Evolutionary conservation across 2,329 filamentous ascomycete species (phyloP).

Genomic region (Xylariales sp.): DNA sequence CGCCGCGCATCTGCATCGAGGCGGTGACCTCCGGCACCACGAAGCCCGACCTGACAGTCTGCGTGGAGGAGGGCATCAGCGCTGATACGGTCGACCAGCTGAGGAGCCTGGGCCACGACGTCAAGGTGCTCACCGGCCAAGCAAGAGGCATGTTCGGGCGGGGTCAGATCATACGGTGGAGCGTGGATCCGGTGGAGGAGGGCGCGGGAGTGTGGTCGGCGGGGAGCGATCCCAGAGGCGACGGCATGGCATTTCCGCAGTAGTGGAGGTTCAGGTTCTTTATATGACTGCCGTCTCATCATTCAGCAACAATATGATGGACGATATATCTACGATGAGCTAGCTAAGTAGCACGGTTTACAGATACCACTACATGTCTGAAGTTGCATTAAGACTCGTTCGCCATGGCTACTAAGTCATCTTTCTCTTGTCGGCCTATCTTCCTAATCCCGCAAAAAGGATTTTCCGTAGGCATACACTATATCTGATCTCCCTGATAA

Average conservation of each 20-base stretch:
- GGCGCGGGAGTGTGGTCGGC: slow-evolving; percentile 74
- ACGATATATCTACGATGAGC: too few relatives aligned
- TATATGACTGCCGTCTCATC: too few relatives aligned
- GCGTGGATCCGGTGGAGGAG: slow-evolving; percentile 66
- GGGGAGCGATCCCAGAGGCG: slow-evolving; percentile 82
- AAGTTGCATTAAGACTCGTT: too few relatives aligned
- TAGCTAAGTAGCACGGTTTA: too few relatives aligned
- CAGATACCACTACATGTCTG: too few relatives aligned
- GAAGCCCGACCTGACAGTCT: slow-evolving; percentile 61
- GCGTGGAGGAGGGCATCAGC: slow-evolving; percentile 77
- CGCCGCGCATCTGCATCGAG: slow-evolving; percentile 85
- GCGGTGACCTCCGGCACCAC: slow-evolving; percentile 62
- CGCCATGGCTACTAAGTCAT: too few relatives aligned
- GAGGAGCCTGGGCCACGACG: slow-evolving; percentile 65
- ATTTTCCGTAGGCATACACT: too few relatives aligned
- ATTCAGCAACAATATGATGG: too few relatives aligned
- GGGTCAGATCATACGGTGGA: slow-evolving; percentile 79
- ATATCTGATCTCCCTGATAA: too few relatives aligned
- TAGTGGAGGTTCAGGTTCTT: too few relatives aligned
- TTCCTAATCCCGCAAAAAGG: too few relatives aligned
- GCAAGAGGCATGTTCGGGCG: slow-evolving; percentile 71
- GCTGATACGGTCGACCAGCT: slow-evolving; percentile 64
- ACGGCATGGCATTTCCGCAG: slow-evolving; percentile 64
- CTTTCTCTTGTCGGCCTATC: too few relatives aligned
- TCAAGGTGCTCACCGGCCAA: slow-evolving; percentile 63